A percentile compares a stretch with the other conserved stretches of the same genome.
Evolutionary conservation across 176 grass and related monocot species (phyloP).

Genomic region (Puya raimondii): DNA sequence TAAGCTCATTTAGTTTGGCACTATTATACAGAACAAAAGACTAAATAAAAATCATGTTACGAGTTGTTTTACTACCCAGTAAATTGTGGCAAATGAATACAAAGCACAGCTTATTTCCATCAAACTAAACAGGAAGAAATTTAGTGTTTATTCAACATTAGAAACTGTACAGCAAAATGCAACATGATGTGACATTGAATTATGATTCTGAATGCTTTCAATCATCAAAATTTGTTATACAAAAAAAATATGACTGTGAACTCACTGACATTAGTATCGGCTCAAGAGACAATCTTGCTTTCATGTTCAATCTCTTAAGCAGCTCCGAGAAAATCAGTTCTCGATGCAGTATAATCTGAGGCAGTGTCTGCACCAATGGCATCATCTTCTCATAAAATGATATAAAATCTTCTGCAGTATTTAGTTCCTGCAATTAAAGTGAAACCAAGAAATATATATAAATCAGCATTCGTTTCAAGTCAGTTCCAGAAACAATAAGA

Average conservation of each 20-base stretch:
- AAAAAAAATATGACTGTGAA: neutral
- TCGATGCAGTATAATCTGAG: conserved; percentile 79
- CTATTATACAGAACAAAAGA: neutral
- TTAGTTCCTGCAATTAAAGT: conserved; percentile 53
- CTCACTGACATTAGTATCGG: conserved; percentile 75
- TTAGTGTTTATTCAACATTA: too few species aligned
- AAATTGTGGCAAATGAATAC: neutral
- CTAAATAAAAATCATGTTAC: neutral
- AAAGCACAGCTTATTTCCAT: neutral
- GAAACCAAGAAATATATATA: conserved; percentile 16
- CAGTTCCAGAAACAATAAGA: too few species aligned
- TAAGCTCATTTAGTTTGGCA: too few species aligned
- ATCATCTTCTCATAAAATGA: conserved; percentile 76
- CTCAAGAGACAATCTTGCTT: conserved; percentile 64
- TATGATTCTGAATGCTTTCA: neutral
- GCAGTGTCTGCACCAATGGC: conserved; percentile 77
- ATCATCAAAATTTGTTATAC: neutral
- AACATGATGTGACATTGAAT: neutral
- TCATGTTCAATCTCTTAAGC: conserved; percentile 58
- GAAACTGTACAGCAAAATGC: neutral
- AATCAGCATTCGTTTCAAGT: neutral
- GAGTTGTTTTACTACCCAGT: neutral
- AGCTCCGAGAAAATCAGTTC: conserved; percentile 70
- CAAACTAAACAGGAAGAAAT: too few species aligned
- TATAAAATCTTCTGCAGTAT: conserved; percentile 84